These are phyloP conservation scores for Trichoderma koningii DNA, from an alignment of 2,329 filamentous ascomycete genomes.

Conservation along the genomic window DNA sequence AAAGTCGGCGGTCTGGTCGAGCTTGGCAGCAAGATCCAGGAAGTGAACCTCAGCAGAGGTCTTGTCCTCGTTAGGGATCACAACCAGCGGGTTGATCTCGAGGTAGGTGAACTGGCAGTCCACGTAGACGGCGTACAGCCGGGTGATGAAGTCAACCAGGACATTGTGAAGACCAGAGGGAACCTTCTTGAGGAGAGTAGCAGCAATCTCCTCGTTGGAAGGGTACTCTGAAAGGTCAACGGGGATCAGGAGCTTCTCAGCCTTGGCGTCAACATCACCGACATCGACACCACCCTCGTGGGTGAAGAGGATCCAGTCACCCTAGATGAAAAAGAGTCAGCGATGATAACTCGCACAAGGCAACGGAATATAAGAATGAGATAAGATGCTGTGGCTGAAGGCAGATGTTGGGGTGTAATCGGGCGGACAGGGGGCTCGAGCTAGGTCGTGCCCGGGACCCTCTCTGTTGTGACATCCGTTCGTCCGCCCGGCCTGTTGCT, in stretches of 20 bases:
- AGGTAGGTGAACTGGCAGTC: conserved; percentile 99
- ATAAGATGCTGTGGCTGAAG: background rate
- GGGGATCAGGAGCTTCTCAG: conserved; percentile 96
- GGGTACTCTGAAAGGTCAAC: conserved; percentile 94
- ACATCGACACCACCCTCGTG: conserved; percentile 99
- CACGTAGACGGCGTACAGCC: conserved; percentile 97
- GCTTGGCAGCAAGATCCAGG: conserved; percentile 96
- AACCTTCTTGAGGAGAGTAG: conserved; percentile 84
- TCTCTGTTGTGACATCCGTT: conserved; percentile 44
- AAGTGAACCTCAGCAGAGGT: conserved; percentile 96
- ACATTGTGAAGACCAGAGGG: conserved; percentile 96
- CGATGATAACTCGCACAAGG: background rate
- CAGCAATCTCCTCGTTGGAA: conserved; percentile 91
- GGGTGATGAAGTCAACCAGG: conserved; percentile 97
- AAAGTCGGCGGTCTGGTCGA: conserved; percentile 98
- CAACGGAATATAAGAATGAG: background rate
- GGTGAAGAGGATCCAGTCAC: conserved; percentile 99
- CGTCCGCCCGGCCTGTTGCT: conserved; percentile 38
- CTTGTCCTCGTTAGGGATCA: conserved; percentile 89
- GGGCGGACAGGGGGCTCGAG: conserved; percentile 23
- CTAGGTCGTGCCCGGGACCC: conserved; percentile 27
- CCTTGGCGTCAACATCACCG: conserved; percentile 97
- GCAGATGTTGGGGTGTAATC: conserved; percentile 16
- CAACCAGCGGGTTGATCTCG: conserved; percentile 98
- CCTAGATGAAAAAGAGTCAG: conserved; percentile 57